These are phyloP conservation scores for Cryptosporidium sp. DNA, from an alignment of 169 alveolate species.

Conservation along the genomic window DNA sequence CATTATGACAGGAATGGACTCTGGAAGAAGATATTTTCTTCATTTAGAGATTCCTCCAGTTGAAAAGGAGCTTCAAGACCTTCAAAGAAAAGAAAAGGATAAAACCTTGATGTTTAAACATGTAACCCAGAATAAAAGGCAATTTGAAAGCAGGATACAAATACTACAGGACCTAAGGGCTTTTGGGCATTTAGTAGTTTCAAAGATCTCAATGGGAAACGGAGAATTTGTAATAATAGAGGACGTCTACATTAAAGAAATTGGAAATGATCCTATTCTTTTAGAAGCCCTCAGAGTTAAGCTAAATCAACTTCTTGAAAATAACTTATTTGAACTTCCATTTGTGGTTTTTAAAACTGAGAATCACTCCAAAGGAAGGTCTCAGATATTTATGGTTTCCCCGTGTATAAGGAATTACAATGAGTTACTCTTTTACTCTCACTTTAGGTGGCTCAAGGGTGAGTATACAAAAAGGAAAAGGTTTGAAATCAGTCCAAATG, in stretches of 20 bases:
- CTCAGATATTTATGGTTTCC: slow-evolving; percentile 12
- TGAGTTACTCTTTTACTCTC: slow-evolving; percentile 48
- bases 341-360: slow-evolving; percentile 21
- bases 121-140: not conserved
- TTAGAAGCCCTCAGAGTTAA: slow-evolving; percentile 6
- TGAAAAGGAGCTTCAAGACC: not conserved
- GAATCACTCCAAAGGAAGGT: not conserved
- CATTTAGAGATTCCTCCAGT: slow-evolving; percentile 25
- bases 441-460: slow-evolving; percentile 2
- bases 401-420: slow-evolving; percentile 39
- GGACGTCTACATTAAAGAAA: slow-evolving; percentile 14
- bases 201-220: not conserved
- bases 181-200: slow-evolving; percentile 36
- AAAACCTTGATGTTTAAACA: slow-evolving; percentile 31
- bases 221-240: slow-evolving; percentile 10
- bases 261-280: slow-evolving; percentile 5
- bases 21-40: slow-evolving; percentile 26
- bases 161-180: slow-evolving; percentile 2
- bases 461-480: not conserved
- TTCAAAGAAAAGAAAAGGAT: not conserved
- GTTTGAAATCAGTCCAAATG: slow-evolving; percentile 7
- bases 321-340: slow-evolving; percentile 49
- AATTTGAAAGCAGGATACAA: slow-evolving; percentile 15
- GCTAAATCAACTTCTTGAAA: not conserved
- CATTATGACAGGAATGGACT: slow-evolving; percentile 9